Conservation (phyloP, 2,329 filamentous ascomycete genomes). For the Penicillium capsulatum region DNA sequence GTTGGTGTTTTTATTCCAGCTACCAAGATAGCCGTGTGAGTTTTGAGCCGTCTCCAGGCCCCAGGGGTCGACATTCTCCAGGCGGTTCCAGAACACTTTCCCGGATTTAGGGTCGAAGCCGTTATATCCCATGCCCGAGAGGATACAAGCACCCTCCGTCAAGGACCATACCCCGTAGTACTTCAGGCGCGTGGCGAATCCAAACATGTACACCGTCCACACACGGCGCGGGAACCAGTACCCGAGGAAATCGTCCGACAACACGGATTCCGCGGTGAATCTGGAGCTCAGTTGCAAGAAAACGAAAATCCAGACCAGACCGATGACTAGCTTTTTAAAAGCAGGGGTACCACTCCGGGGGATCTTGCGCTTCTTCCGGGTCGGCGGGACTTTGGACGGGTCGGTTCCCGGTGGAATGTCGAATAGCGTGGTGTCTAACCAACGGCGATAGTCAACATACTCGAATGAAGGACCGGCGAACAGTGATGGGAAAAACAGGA, state of each 20-base stretch:
- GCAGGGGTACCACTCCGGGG: constrained; percentile 86
- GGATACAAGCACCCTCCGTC: constrained; percentile 89
- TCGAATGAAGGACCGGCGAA: constrained; percentile 92
- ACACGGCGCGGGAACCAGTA: constrained; percentile 69
- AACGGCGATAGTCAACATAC: constrained; percentile 84
- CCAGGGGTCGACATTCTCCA: constrained; percentile 84
- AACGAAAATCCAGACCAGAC: constrained; percentile 71
- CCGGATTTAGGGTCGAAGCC: constrained; percentile 81
- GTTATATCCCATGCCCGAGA: constrained; percentile 90
- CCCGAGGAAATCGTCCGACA: constrained; percentile 62
- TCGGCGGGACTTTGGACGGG: constrained; percentile 76
- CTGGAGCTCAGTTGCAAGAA: constrained; percentile 69
- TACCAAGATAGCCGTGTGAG: constrained; percentile 81
- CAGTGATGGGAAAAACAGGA: constrained; percentile 90
- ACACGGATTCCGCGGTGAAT: constrained; percentile 62
- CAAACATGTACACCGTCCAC: constrained; percentile 78
- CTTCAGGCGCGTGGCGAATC: constrained; percentile 76
- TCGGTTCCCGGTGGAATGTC: constrained; percentile 77
- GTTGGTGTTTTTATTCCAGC: constrained; percentile 99
- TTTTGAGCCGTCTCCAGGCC: constrained; percentile 89
- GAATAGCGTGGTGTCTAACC: constrained; percentile 94
- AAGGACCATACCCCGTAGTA: constrained; percentile 96
- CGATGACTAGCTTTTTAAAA: constrained; percentile 66
- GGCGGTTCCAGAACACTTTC: constrained; percentile 81
- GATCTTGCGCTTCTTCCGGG: constrained; percentile 85